phyloP scores from a whole-genome alignment of 1,284 basidiomycete genomes.

The Tilletia walkeri region DNA sequence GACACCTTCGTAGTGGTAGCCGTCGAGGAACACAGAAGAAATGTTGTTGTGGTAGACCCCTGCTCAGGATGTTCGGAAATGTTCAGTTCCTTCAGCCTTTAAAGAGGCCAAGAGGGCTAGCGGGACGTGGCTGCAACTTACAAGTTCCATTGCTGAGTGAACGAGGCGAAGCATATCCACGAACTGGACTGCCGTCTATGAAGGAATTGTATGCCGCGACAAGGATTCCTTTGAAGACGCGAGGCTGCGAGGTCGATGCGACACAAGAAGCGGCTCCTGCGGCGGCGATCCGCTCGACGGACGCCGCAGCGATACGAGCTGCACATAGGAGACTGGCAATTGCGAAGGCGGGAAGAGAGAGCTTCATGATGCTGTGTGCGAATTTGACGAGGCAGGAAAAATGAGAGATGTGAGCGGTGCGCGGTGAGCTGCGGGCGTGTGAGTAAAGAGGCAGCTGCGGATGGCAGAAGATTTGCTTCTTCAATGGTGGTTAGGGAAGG shows the following conservation, averaged over 20 bases:
- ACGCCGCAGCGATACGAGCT: not conserved
- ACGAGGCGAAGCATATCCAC: not conserved
- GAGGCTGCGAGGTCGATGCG: not conserved
- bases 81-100: not conserved
- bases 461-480: too few relatives aligned
- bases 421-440: too few relatives aligned
- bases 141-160: not conserved
- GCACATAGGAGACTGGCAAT: not conserved
- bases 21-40: not conserved
- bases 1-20: not conserved
- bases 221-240: constrained; percentile 6
- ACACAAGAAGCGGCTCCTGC: not conserved
- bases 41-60: constrained; percentile 5
- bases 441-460: too few relatives aligned
- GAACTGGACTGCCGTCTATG: not conserved
- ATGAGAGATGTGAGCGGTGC: too few relatives aligned
- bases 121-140: not conserved
- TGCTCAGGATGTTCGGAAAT: not conserved
- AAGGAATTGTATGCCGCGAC: not conserved
- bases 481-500: too few relatives aligned
- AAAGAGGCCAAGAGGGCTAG: not conserved
- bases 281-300: not conserved
- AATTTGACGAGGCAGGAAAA: too few relatives aligned
- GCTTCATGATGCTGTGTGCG: not conserved
- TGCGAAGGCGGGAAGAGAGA: not conserved